Conservation (phyloP, 192 early-diverging fungal species). For the Diversispora eburnea region DNA sequence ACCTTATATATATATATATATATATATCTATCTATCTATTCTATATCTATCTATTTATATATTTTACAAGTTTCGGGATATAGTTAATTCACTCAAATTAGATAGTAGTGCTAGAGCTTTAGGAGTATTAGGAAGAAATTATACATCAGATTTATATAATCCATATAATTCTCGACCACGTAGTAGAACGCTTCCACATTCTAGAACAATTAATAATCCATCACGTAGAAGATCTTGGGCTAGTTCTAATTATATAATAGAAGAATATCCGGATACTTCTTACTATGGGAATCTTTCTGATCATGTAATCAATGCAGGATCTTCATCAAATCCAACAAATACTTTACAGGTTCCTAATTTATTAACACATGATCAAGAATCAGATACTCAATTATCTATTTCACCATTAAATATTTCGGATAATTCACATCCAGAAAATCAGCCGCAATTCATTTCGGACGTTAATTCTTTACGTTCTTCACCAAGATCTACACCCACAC, state of each 20-base stretch:
- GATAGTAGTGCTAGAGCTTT: slow-evolving; percentile 23
- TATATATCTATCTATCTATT: no score
- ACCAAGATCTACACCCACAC: background rate
- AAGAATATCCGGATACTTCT: no score
- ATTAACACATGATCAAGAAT: background rate
- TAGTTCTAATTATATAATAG: background rate
- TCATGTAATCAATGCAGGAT: no score
- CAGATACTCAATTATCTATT: background rate
- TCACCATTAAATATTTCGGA: background rate
- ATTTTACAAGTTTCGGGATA: slow-evolving; percentile 37
- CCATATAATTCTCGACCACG: background rate
- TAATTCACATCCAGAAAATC: background rate
- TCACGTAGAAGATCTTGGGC: background rate
- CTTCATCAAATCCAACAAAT: no score
- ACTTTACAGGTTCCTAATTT: background rate
- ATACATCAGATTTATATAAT: slow-evolving; percentile 15
- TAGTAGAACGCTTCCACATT: background rate
- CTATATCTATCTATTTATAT: no score
- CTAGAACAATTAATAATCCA: background rate
- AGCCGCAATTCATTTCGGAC: background rate
- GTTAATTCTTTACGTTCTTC: background rate
- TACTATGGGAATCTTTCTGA: no score
- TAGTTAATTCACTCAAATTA: slow-evolving; percentile 36
- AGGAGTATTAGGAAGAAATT: slow-evolving; percentile 22
- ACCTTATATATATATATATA: background rate